Evolutionary conservation across 2,329 filamentous ascomycete genomes (phyloP).

Genomic region (Hymenoscyphus fructigenus): DNA sequence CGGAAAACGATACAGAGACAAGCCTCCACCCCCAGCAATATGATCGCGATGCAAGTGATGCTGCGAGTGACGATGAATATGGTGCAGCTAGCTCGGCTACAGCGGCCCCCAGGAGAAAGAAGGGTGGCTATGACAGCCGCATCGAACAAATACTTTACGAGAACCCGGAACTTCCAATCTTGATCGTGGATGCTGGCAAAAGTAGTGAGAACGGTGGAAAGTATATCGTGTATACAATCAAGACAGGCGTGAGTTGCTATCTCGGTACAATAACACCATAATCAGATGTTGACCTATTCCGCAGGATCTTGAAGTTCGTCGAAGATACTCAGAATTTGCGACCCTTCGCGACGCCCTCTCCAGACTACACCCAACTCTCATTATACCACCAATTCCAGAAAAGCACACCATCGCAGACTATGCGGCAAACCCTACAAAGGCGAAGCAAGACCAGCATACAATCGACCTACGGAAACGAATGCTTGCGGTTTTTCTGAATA

Average conservation of each 20-base stretch:
- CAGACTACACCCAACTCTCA: slow-evolving; percentile 87
- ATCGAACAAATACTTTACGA: slow-evolving; percentile 98
- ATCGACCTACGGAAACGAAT: slow-evolving; percentile 97
- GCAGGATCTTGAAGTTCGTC: slow-evolving; percentile 90
- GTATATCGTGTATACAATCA: slow-evolving; percentile 96
- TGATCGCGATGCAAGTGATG: slow-evolving; percentile 40
- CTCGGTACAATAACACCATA: background rate
- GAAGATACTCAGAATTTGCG: slow-evolving; percentile 94
- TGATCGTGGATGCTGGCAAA: slow-evolving; percentile 95
- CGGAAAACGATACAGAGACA: slow-evolving; percentile 32
- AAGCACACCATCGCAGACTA: slow-evolving; percentile 99
- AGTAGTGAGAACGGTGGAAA: slow-evolving; percentile 87
- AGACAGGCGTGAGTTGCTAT: slow-evolving; percentile 69
- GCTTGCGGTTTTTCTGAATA: slow-evolving; percentile 91
- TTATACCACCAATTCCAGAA: slow-evolving; percentile 95
- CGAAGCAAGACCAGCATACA: slow-evolving; percentile 95
- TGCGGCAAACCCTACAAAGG: slow-evolving; percentile 94
- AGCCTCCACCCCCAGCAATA: slow-evolving; percentile 26
- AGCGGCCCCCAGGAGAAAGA: slow-evolving; percentile 62
- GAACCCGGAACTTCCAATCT: slow-evolving; percentile 82
- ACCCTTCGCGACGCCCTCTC: slow-evolving; percentile 87
- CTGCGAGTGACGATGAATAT: slow-evolving; percentile 51
- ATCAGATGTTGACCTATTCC: slow-evolving; percentile 20
- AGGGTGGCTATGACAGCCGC: slow-evolving; percentile 88
- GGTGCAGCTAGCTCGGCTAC: slow-evolving; percentile 36